Base-by-base conservation (phyloP, 1,284 basidiomycete genomes). In the Sanghuangporus weigelae region DNA sequence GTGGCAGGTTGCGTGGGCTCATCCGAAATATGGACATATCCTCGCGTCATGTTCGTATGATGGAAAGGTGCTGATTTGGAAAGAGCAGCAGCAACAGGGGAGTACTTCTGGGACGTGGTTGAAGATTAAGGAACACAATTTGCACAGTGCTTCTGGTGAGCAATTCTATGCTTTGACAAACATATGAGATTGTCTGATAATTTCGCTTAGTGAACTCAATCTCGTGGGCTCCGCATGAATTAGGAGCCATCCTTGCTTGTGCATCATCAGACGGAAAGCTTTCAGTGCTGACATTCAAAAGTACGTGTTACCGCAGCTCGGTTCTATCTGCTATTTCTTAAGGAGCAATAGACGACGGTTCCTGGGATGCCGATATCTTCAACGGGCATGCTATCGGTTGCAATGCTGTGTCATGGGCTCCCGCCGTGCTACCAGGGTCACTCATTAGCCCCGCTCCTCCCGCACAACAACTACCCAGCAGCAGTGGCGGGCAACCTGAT, bases 1-100 rank as follows among this genome's bases (percentile, higher is more conserved):
- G 42, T 98, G 96, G 96, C 95, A 97, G 74, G 89, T 99, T 56
- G 87, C 95, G n/a, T 99, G 96, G 97, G 96, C 93, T 7, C 96
- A 99, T 72, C 96, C 97, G 7, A 96, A 95, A 74, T 96, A 94
- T 70, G 96, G 96, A 1, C 89, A 93, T 67, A 97, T 99, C 72
- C 87, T 99, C 57, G 96, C 96, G 19, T 96, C 94, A 40, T 97
- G 94, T 74, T 98, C 96, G 4, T 99, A 98, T 75, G 96, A 99
- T 71, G 96, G 96, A 59, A 95, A 97, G 71, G 96, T 98, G 51
- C 86, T 98, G 75, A 96, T 99, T 69, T 99, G 97, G 96, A 98
- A 97, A 74, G 95, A 98, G 71, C 89, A 88, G 61, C 67, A 67
- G 69, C 79, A 72, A 39, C 84, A 84, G 67, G 83, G 83, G 16